Conservation (phyloP, 2,329 filamentous ascomycete species). For the Fusarium brachygibbosum region DNA sequence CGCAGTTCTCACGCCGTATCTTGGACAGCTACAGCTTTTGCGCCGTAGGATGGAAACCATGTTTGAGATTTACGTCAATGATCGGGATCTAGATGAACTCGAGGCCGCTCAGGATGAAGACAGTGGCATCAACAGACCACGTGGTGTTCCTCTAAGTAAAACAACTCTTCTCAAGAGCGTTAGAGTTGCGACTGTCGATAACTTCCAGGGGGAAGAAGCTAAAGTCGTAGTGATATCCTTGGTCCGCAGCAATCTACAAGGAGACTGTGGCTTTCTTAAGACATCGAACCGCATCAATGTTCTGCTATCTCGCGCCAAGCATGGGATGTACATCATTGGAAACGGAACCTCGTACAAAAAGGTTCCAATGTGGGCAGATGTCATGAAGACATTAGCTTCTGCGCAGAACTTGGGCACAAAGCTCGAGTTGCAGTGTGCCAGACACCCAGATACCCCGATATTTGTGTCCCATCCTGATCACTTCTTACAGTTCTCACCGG, state of each 20-base stretch:
- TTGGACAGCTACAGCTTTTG: slow-evolving; percentile 6
- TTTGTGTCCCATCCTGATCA: slow-evolving; percentile 3
- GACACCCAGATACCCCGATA: background rate
- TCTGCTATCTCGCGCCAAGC: background rate
- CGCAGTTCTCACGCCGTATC: slow-evolving; percentile 2
- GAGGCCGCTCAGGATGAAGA: background rate
- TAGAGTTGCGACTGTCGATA: slow-evolving; percentile 11
- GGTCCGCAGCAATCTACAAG: background rate
- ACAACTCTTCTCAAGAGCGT: slow-evolving; percentile 9
- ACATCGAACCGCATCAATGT: slow-evolving; percentile 8
- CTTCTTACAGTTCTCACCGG: slow-evolving; percentile 3
- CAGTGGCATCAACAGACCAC: too few relatives aligned
- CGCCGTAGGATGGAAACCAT: slow-evolving; percentile 13
- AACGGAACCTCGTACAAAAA: background rate
- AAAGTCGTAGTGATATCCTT: slow-evolving; percentile 4
- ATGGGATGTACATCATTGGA: slow-evolving; percentile 12
- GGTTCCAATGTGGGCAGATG: slow-evolving; percentile 2
- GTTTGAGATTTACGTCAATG: slow-evolving; percentile 10
- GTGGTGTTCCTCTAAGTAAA: background rate
- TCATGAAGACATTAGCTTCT: background rate
- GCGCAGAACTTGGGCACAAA: background rate
- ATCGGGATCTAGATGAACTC: slow-evolving; percentile 1
- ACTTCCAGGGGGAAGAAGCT: slow-evolving; percentile 13
- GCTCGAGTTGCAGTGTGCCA: slow-evolving; percentile 3
- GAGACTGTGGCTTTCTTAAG: slow-evolving; percentile 5